Conservation (phyloP, 2,329 filamentous ascomycete genomes). For the Penicillium sp. region DNA sequence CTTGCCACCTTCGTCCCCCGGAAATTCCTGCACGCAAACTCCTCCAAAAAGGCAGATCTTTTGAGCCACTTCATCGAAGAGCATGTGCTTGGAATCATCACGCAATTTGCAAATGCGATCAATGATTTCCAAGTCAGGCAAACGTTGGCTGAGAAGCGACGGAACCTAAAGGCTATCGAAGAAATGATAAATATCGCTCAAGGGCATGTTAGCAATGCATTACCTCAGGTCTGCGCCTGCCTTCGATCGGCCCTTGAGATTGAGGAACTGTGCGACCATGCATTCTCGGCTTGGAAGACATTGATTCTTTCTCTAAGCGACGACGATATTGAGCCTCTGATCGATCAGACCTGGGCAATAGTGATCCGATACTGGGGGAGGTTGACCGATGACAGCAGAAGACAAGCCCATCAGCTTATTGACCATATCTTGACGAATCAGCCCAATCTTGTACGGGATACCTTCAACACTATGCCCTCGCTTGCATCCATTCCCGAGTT, state of each 20-base stretch:
- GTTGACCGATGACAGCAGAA: conserved; percentile 64
- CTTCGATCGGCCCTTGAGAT: conserved; percentile 80
- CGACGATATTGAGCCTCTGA: conserved; percentile 74
- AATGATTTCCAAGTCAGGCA: conserved; percentile 66
- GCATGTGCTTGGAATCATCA: conserved; percentile 84
- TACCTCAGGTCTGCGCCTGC: conserved; percentile 86
- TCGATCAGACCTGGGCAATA: conserved; percentile 89
- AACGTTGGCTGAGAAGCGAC: conserved; percentile 67
- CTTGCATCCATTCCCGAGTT: conserved; percentile 71
- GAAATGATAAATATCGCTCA: conserved; percentile 82
- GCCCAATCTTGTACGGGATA: conserved; percentile 60
- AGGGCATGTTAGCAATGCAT: conserved; percentile 70
- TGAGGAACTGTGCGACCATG: conserved; percentile 71
- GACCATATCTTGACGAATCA: conserved; percentile 66
- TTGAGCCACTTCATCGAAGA: conserved; percentile 76
- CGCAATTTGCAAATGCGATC: conserved; percentile 74
- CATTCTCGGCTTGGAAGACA: conserved; percentile 81
- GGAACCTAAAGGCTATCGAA: conserved; percentile 79
- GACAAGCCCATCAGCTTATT: conserved; percentile 64
- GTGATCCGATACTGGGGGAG: conserved; percentile 76
- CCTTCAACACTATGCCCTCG: conserved; percentile 76
- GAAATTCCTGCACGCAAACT: conserved; percentile 48
- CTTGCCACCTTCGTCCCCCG: conserved; percentile 55
- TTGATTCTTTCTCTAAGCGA: conserved; percentile 74
- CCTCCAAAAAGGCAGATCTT: conserved; percentile 55